Evolutionary conservation across 208 protist species (phyloP).

Genomic region (Crithidia bombi): DNA sequence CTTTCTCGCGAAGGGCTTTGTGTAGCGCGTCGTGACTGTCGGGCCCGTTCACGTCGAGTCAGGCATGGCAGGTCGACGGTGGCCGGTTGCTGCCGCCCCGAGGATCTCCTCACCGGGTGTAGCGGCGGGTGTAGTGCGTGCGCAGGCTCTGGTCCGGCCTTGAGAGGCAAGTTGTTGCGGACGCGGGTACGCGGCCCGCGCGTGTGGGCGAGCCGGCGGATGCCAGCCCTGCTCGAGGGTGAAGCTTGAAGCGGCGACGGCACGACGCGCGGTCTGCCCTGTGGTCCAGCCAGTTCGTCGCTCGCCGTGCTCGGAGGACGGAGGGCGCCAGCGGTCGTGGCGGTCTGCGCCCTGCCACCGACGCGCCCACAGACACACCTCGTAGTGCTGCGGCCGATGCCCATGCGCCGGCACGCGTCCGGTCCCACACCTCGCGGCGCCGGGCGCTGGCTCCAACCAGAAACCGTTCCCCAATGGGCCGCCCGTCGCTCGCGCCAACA

Average conservation of each 20-base stretch:
- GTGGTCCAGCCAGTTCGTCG: conserved; percentile 12
- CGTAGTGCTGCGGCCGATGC: conserved; percentile 27
- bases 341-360: not conserved
- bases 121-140: conserved; percentile 25
- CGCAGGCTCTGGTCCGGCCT: conserved; percentile 16
- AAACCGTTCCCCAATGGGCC: too few species aligned
- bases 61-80: conserved; percentile 20
- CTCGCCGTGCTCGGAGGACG: not conserved
- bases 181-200: not conserved
- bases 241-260: conserved; percentile 14
- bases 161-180: not conserved
- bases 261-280: too few species aligned
- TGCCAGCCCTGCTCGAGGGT: conserved; percentile 3
- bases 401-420: conserved; percentile 8
- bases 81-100: too few species aligned
- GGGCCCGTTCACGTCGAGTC: conserved; percentile 31
- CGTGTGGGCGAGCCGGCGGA: not conserved
- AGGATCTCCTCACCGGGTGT: conserved; percentile 12
- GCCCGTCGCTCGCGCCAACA: too few species aligned
- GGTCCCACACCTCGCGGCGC: too few species aligned
- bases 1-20: conserved; percentile 23
- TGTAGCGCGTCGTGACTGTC: conserved; percentile 26
- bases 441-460: too few species aligned
- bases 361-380: conserved; percentile 17
- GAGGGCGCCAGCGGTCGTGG: conserved; percentile 23